Evolutionary conservation across 129 eudicot species (phyloP).

Genomic region (Oenanthe sinensis): DNA sequence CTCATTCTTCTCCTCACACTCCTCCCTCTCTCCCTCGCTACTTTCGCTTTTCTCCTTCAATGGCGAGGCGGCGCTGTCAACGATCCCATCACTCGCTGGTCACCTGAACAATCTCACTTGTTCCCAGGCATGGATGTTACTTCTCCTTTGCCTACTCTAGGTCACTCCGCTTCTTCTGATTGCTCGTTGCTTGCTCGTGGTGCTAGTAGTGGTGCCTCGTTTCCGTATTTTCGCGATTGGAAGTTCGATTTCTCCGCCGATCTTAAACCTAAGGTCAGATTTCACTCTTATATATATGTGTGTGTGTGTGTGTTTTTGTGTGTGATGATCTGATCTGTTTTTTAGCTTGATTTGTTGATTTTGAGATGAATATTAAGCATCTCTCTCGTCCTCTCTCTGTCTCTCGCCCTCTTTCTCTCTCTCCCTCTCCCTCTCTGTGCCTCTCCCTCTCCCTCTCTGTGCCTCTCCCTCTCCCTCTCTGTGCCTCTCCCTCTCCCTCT

Average conservation of each 20-base stretch:
- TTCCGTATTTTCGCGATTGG: constrained; percentile 78
- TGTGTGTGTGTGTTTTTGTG: neutral
- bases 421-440: too few species aligned
- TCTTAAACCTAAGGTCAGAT: constrained; percentile 77
- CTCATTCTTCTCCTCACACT: constrained; percentile 40
- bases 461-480: too few species aligned
- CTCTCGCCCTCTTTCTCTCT: too few species aligned
- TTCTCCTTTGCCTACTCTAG: constrained; percentile 54
- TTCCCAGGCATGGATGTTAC: constrained; percentile 78
- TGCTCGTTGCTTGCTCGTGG: constrained; percentile 39
- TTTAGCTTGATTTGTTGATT: neutral
- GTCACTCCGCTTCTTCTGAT: constrained; percentile 38
- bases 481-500: too few species aligned
- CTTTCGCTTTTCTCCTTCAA: constrained; percentile 55
- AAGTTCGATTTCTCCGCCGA: constrained; percentile 51
- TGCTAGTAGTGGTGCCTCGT: constrained; percentile 38
- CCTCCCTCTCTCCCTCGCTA: constrained; percentile 25
- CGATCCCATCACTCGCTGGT: constrained; percentile 68
- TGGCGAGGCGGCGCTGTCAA: constrained; percentile 72
- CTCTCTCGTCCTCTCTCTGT: too few species aligned
- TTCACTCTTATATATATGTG: neutral
- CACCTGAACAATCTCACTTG: constrained; percentile 53
- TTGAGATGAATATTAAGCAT: too few species aligned
- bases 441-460: too few species aligned
- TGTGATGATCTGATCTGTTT: neutral